Evolutionary conservation across 1,284 basidiomycete genomes (phyloP), one percentile per base, ranked within the genome.

Genomic region (Takashimella koratensis): DNA sequence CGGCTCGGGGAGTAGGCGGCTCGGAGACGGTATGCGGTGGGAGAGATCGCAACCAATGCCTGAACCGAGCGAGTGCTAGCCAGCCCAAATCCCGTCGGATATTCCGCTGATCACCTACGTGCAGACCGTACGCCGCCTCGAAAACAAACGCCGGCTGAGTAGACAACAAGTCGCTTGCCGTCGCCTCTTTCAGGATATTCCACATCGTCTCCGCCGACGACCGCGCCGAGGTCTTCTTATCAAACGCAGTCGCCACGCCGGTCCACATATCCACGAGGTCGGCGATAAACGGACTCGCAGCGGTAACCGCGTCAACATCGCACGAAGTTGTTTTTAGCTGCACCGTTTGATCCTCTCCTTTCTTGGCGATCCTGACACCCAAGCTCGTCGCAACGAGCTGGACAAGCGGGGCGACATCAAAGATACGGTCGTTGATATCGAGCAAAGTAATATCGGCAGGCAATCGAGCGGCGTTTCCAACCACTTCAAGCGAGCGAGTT

Each of bases 11-110:
- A 8, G 30, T 36, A 8, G 30, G 30, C 16, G 30, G 30, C 16
- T 8, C 8, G 8, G 30, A 36, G 30, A 36, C 16, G 8, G 30
- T 8, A 8, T 36, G 10, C 8, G 30, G 10, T 16, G 30, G 30
- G 8, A 36, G 16, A 36, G 16, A 8, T 8, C 58, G 57, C 41
- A 59, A 40, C 70, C 70, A 74, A 36, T 73, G 66, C 3, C 71
- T 58, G n/a, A 73, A 58, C 1, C 70, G 62, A 25, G 66, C 57
- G 2, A 75, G 49, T 8, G 67, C 52, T 43, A 63, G 57, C 73
- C 73, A 75, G 4, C 73, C 73, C 1, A 63, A 54, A 44, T 72
- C 67, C 16, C 59, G 56, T 16, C 73, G 65, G 20, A 72, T 63
- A 47, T 64, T 65, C 2, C 67, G 59, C 22, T 62, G 59, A 47